Conservation (phyloP, 495 filamentous ascomycete genomes). For the Clohesyomyces aquaticus region DNA sequence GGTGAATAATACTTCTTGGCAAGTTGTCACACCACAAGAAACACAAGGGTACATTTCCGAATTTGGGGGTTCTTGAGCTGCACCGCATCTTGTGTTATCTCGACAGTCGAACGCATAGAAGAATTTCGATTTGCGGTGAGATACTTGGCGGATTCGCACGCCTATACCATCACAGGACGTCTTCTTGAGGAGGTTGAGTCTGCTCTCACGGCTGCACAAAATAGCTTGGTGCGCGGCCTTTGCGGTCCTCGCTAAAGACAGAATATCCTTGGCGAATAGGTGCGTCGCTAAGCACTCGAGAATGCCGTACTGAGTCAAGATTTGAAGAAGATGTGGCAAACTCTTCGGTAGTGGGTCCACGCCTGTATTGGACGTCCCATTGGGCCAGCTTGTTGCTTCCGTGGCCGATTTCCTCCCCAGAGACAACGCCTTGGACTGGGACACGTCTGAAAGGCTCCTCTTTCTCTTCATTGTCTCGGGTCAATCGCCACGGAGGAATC, state of each 20-base stretch:
- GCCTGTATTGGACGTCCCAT: neutral
- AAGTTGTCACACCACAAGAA: conserved; percentile 20
- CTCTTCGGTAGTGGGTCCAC: neutral
- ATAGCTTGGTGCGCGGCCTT: conserved; percentile 17
- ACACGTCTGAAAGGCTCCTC: neutral
- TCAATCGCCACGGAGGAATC: neutral
- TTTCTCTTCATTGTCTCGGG: conserved; percentile 10
- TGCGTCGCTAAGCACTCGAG: conserved; percentile 9
- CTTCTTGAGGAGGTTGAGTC: conserved; percentile 9
- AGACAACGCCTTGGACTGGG: neutral
- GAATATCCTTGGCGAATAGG: conserved; percentile 24
- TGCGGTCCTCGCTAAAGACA: conserved; percentile 19
- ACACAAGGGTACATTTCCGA: conserved; percentile 15
- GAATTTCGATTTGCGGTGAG: conserved; percentile 14
- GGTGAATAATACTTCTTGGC: conserved; percentile 13
- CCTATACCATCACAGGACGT: conserved; percentile 27
- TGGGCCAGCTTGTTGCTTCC: neutral
- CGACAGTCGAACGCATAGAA: neutral
- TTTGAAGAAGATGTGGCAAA: conserved; percentile 3
- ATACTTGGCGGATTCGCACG: conserved; percentile 2
- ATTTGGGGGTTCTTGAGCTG: neutral
- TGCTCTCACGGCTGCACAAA: conserved; percentile 14
- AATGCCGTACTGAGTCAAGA: conserved; percentile 22
- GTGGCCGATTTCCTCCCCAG: neutral
- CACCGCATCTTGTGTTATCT: conserved; percentile 5